Percentiles rank a stretch among this genome's conserved stretches.
These are phyloP conservation scores for Myrmaecium sp. DNA, from an alignment of 2,329 filamentous ascomycete species.

Conservation along the genomic window DNA sequence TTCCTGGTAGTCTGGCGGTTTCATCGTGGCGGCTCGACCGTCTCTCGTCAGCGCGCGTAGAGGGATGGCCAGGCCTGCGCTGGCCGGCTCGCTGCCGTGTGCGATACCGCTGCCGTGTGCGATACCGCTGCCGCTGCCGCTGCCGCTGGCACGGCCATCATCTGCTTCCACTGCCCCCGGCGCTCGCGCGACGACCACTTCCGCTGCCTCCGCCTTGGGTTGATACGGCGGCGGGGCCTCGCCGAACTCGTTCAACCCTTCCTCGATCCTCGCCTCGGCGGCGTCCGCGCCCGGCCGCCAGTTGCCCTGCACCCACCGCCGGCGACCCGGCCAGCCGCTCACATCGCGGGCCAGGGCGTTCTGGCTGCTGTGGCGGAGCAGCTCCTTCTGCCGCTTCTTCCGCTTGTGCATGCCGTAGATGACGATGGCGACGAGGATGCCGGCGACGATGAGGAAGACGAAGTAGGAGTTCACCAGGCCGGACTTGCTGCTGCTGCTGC, in stretches of 20 bases:
- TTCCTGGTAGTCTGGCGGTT: constrained; percentile 25
- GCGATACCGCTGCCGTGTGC: no score
- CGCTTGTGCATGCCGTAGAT: constrained; percentile 29
- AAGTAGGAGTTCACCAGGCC: constrained; percentile 33
- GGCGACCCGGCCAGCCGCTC: constrained; percentile 11
- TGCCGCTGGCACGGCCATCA: no score
- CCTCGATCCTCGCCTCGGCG: constrained; percentile 19
- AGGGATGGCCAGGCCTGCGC: constrained; percentile 15
- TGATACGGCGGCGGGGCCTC: constrained; percentile 49
- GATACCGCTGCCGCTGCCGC: no score
- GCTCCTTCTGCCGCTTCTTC: constrained; percentile 15
- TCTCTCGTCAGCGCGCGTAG: constrained; percentile 22
- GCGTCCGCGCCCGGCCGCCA: constrained; percentile 9
- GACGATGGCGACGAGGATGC: constrained; percentile 24
- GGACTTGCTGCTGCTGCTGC: constrained; percentile 5
- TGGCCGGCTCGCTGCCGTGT: no score
- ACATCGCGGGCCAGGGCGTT: constrained; percentile 19
- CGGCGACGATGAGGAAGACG: constrained; percentile 38
- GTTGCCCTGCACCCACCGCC: constrained; percentile 12
- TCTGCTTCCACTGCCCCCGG: no score
- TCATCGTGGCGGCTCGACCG: constrained; percentile 13
- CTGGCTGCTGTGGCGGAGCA: constrained; percentile 12
- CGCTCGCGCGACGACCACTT: constrained; percentile 5
- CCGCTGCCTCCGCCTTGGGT: constrained; percentile 13
- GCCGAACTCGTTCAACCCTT: constrained; percentile 46